Conservation (phyloP, 306 rosid genomes). For the Cicer cuneatum region DNA sequence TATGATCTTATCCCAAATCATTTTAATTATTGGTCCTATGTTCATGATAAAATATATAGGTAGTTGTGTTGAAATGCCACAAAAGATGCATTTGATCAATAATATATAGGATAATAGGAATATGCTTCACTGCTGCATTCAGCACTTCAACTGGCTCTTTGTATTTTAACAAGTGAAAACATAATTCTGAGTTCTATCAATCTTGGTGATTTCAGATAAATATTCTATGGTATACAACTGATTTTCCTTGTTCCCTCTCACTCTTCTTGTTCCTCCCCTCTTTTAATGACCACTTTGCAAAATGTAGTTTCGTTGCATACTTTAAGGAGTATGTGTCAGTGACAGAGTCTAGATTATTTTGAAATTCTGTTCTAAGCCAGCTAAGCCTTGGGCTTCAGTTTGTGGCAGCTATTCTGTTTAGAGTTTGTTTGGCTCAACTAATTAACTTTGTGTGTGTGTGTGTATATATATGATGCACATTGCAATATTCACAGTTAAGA, state of each 20-base stretch:
- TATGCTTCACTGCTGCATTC: constrained; percentile 21
- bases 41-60: constrained; percentile 19
- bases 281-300: constrained; percentile 28
- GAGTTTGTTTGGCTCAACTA: constrained; percentile 1
- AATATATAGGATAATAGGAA: constrained; percentile 24
- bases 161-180: constrained; percentile 14
- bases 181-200: constrained; percentile 22
- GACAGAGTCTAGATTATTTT: background rate
- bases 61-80: constrained; percentile 27
- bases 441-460: background rate
- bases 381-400: background rate
- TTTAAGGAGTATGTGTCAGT: background rate
- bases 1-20: constrained; percentile 26
- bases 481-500: background rate
- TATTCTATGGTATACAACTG: background rate
- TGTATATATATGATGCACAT: background rate
- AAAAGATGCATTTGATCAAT: constrained; percentile 26
- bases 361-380: background rate
- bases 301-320: constrained; percentile 2
- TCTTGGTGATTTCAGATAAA: background rate
- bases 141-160: constrained; percentile 12
- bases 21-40: constrained; percentile 1
- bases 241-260: constrained; percentile 9
- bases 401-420: background rate
- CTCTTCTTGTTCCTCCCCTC: constrained; percentile 23